Conservation (phyloP, 257 asterid species). For the Gentiana dahurica region DNA sequence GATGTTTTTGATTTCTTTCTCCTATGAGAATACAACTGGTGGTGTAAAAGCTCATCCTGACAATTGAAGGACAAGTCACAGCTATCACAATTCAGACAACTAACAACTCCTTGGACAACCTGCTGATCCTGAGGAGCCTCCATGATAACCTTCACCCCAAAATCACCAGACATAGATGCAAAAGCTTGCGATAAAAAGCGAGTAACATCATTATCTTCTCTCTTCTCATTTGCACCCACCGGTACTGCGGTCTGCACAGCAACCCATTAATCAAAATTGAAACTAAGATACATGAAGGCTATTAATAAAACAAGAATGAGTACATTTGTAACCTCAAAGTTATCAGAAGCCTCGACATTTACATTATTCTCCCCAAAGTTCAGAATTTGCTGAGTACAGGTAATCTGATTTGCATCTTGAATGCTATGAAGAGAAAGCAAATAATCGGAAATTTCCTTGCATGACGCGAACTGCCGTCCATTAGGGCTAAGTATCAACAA, state of each 20-base stretch:
- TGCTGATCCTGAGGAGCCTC: constrained; percentile 19
- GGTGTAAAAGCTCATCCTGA: constrained; percentile 41
- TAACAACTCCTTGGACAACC: constrained; percentile 24
- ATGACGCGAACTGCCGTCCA: constrained; percentile 65
- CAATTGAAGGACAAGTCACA: constrained; percentile 31
- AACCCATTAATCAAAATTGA: constrained; percentile 10
- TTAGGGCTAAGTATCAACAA: constrained; percentile 55
- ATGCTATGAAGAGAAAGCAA: constrained; percentile 47
- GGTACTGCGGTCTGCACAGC: constrained; percentile 31
- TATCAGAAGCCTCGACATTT: constrained; percentile 18
- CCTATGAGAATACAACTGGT: constrained; percentile 39
- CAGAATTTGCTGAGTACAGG: constrained; percentile 16
- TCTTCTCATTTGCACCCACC: constrained; percentile 22
- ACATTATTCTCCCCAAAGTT: constrained; percentile 11
- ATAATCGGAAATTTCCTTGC: constrained; percentile 69
- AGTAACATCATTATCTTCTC: constrained; percentile 20
- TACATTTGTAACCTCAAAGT: constrained; percentile 25
- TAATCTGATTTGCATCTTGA: constrained; percentile 23
- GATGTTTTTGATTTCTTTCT: constrained; percentile 37
- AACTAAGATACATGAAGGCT: not conserved
- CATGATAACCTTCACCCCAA: constrained; percentile 19
- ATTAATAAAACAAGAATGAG: constrained; percentile 4
- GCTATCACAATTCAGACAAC: constrained; percentile 27
- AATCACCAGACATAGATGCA: constrained; percentile 18
- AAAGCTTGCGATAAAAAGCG: constrained; percentile 23